Base-by-base conservation (phyloP, 108 stramenopile genomes). In the Pseudonitzschia pungens region DNA sequence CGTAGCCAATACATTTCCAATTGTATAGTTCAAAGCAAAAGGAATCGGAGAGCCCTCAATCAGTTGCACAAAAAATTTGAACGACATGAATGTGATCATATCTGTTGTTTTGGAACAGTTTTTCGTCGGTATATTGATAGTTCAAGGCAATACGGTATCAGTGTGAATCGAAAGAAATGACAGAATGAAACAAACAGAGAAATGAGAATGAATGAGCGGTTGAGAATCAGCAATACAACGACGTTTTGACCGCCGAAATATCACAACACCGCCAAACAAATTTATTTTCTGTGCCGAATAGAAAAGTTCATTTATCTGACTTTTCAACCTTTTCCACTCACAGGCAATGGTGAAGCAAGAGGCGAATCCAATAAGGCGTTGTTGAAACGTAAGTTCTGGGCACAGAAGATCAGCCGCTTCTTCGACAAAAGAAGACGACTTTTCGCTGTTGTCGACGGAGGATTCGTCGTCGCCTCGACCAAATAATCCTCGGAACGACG, bases 11-110 rank as follows among this genome's bases (percentile, higher is more conserved):
- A 83, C 63, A 58, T 84, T 81, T 31, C 84, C 84, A 60, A 82
- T 54, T n/a, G 84, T 79, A 69, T 95, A 95, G 51, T 91, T 73
- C 48, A 91, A 68, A 27, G 90, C 91, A 70, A 95, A 95, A 1
- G 94, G 94, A 6, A 92, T 81, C 6, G 94, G 90, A 68, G 89
- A 81, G 29, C 91, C 94, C 63, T 83, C 87, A 11, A 91, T 78
- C 22, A 95, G 69, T 72, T 89, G 73, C 65, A 92, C 78, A 69
- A 95, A 90, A 67, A 87, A 87, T 16, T 81, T 78, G 59, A 95
- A 92, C 18, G 88, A 89, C 73, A 86, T 79, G 77, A 92, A 92
- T 18, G 90, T 89, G 76, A 92, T 91, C 64, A 92, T 70, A 68
- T 92, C 81, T 85, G 57, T 10, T 27, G 22, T 44, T 33, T 20